Evolutionary conservation across 192 early-diverging fungal species (phyloP), one percentile per base, ranked within the genome.

Genomic region (Coemansia sp.): DNA sequence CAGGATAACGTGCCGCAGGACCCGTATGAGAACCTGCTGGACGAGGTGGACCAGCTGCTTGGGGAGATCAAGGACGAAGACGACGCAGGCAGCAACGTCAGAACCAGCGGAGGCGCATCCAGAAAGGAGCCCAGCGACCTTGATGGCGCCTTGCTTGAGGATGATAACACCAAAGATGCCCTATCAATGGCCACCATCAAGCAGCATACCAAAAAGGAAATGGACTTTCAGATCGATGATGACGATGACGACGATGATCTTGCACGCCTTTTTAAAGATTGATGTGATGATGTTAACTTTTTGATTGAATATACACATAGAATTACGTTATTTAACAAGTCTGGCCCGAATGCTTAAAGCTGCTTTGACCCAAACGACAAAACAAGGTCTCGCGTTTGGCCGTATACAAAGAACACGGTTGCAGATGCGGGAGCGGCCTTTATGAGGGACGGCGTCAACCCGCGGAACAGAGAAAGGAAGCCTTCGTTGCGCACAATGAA

Each of bases 371-470:
- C 58, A 9, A 64, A 44, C 15, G 76, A 53, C 34, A 84, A 59
- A 16, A 93, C 24, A 18, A 91, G 12, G 6, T 88, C 77, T n/a
- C 87, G 78, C 11, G 83, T 88, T 35, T 89, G 76, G 23, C 88
- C 89, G 76, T 87, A 93, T 0, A 97, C 88, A 68, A 92, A 89
- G 69, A 99, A 99, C 1, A 95, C 92, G 7, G 93, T 85, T 5
- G 97, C 94, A 38, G 90, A 89, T 0, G 89, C 87, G 9, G 94
- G 94, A 6, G 88, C 95, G 7, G 92, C 85, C 84, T 99, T 99
- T 63, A 99, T 65, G 5, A 97, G 59, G 1, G 91, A 90, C 2
- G 95, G 95, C 5, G 90, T 80, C 11, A 95, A 66, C 0, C 97
- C 95, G 49, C 94, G 94, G 78, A 95, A 99, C 23, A 99, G 81